A percentile compares a stretch with the other conserved stretches of the same genome.
Conservation (phyloP, 2,329 filamentous ascomycete genomes). For the Hirsutella rhossiliensis region DNA sequence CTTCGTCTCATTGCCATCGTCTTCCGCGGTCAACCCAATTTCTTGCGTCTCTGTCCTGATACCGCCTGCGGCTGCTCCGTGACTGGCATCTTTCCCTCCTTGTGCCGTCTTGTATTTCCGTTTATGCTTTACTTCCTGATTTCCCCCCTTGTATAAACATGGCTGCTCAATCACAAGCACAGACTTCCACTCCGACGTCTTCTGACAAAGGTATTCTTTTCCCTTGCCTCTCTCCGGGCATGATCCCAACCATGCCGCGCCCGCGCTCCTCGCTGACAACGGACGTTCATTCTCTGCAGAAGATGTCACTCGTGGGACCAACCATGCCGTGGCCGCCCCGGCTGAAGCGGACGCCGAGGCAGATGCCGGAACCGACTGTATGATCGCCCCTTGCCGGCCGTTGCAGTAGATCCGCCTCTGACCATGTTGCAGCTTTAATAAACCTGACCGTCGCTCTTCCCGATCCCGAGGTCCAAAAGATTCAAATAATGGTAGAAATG, state of each 20-base stretch:
- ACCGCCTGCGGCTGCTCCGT: conserved; percentile 13
- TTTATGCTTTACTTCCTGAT: conserved; percentile 4
- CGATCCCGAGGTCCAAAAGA: conserved; percentile 57
- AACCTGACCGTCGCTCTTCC: conserved; percentile 69
- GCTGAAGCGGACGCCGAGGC: conserved; percentile 15
- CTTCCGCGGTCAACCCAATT: conserved; percentile 8
- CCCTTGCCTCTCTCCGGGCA: neutral
- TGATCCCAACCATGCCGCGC: neutral
- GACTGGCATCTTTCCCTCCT: conserved; percentile 11
- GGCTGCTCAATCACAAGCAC: conserved; percentile 16
- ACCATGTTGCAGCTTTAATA: conserved; percentile 31
- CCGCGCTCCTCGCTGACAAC: conserved; percentile 1
- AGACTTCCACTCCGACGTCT: conserved; percentile 10
- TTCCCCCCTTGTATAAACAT: conserved; percentile 12
- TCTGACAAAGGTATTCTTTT: conserved; percentile 9
- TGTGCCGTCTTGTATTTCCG: neutral
- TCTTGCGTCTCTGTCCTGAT: conserved; percentile 6
- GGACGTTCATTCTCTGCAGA: neutral
- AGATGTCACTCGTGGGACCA: conserved; percentile 12
- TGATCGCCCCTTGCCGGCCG: neutral
- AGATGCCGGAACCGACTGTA: conserved; percentile 24
- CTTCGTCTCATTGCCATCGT: conserved; percentile 2
- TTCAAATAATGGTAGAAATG: conserved; percentile 67
- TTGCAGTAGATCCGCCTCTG: neutral
- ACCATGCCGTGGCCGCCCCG: conserved; percentile 12